These are phyloP conservation scores for Rhipidocladum racemiflorum DNA, from an alignment of 176 grass and related monocot genomes.

Conservation along the genomic window DNA sequence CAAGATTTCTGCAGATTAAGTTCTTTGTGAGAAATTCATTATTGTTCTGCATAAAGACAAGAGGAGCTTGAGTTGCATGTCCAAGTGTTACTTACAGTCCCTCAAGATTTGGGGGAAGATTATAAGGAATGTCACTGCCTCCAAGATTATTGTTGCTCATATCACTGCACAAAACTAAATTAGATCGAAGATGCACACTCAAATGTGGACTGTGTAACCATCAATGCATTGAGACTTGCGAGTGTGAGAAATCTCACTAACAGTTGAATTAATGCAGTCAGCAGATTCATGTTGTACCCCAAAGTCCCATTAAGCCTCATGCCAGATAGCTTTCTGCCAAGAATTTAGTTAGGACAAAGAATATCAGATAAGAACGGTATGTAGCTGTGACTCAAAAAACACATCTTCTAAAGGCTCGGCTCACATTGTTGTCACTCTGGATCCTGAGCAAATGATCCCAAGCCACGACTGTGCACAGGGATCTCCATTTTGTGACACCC, in stretches of 20 bases:
- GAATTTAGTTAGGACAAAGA: conserved; percentile 4
- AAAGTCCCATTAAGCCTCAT: conserved; percentile 71
- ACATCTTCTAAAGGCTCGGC: conserved; percentile 19
- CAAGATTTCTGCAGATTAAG: conserved; percentile 69
- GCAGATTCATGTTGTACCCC: conserved; percentile 77
- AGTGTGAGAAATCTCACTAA: conserved; percentile 41
- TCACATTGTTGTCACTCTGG: conserved; percentile 80
- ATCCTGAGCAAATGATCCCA: conserved; percentile 67
- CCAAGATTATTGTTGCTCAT: conserved; percentile 87
- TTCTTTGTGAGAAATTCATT: conserved; percentile 9
- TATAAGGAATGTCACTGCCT: conserved; percentile 67
- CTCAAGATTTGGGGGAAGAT: conserved; percentile 83
- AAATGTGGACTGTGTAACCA: background rate
- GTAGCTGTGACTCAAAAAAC: background rate
- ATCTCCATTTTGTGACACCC: conserved; percentile 76
- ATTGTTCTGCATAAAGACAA: background rate
- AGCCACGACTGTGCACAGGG: conserved; percentile 80
- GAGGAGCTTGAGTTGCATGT: background rate
- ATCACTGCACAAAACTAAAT: conserved; percentile 60
- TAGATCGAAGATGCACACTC: background rate
- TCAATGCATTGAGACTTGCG: background rate
- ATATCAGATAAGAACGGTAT: conserved; percentile 13
- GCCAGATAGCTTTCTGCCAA: conserved; percentile 66
- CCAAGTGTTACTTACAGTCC: conserved; percentile 53
- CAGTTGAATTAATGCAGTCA: conserved; percentile 72